Percentiles rank a stretch among this genome's conserved stretches.
phyloP scores from a whole-genome alignment of 768 basidiomycete genomes.

The Pisolithus sp. region DNA sequence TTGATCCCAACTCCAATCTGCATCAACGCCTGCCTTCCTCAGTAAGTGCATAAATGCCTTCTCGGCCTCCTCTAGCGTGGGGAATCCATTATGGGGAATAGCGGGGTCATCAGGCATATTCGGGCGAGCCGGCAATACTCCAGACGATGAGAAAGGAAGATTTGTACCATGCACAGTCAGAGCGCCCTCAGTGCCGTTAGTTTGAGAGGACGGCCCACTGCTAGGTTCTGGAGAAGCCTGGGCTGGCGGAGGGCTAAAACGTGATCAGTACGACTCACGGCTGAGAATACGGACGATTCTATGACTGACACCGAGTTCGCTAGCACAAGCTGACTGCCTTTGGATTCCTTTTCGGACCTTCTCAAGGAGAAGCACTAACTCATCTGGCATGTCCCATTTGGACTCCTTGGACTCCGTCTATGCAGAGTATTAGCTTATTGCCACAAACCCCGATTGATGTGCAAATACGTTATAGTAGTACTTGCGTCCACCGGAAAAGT shows the following conservation, averaged over 20 bases:
- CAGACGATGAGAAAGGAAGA: conserved; percentile 54
- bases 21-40: conserved; percentile 83
- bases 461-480: conserved; percentile 79
- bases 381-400: conserved; percentile 97
- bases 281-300: not conserved
- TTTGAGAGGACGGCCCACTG: conserved; percentile 38
- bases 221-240: conserved; percentile 34
- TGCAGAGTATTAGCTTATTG: conserved; percentile 4
- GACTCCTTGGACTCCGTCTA: conserved; percentile 87
- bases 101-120: conserved; percentile 82
- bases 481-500: conserved; percentile 85
- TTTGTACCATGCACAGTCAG: conserved; percentile 48
- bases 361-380: conserved; percentile 77
- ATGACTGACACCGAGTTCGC: conserved; percentile 21
- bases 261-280: conserved; percentile 3
- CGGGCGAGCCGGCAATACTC: conserved; percentile 65
- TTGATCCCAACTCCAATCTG: conserved; percentile 96
- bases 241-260: conserved; percentile 29
- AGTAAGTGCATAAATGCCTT: conserved; percentile 90
- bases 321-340: conserved; percentile 33
- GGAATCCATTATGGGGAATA: conserved; percentile 86
- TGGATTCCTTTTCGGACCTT: conserved; percentile 76
- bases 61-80: conserved; percentile 84
- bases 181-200: conserved; percentile 40
- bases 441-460: not conserved